A percentile compares a stretch with the other conserved stretches of the same genome.
These are phyloP conservation scores for Priceomyces fermenticarens DNA, from an alignment of 805 yeast genomes.

Conservation along the genomic window DNA sequence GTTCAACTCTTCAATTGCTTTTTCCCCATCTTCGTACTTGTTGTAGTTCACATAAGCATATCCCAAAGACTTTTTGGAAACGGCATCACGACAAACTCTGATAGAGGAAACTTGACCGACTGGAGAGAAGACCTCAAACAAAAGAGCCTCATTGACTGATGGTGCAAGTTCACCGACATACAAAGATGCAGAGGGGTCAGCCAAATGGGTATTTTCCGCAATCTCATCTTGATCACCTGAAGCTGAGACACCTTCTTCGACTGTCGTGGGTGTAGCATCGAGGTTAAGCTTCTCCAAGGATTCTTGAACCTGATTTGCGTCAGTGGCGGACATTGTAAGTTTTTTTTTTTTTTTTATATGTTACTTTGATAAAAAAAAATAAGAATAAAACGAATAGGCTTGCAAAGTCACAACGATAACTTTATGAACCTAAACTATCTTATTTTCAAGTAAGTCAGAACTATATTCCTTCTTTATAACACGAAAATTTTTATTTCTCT, in stretches of 20 bases:
- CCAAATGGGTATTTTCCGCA: slow-evolving; percentile 35
- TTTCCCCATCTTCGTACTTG: slow-evolving; percentile 84
- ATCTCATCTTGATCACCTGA: slow-evolving; percentile 30
- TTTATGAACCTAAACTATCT: slow-evolving; percentile 2
- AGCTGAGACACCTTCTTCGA: slow-evolving; percentile 25
- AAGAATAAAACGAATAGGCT: slow-evolving; percentile 7
- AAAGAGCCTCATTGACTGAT: slow-evolving; percentile 86
- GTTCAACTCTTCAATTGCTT: slow-evolving; percentile 93
- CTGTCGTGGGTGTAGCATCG: slow-evolving; percentile 27
- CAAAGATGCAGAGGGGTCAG: slow-evolving; percentile 74
- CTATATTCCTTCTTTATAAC: slow-evolving; percentile 1
- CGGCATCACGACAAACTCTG: slow-evolving; percentile 98
- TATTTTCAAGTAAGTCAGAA: slow-evolving; percentile 3
- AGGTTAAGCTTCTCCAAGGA: slow-evolving; percentile 47
- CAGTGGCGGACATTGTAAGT: slow-evolving; percentile 23
- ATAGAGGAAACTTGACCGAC: slow-evolving; percentile 94
- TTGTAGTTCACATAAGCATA: slow-evolving; percentile 98
- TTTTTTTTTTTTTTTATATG: slow-evolving; percentile 12
- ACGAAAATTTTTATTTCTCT: slow-evolving; percentile 8
- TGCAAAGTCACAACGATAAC: slow-evolving; percentile 6
- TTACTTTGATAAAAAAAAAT: slow-evolving; percentile 8
- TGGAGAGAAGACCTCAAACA: slow-evolving; percentile 91
- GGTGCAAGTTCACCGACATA: slow-evolving; percentile 98
- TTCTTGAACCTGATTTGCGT: slow-evolving; percentile 45
- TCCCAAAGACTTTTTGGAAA: slow-evolving; percentile 94